These are phyloP conservation scores for Sistotremastrum suecicum DNA, from an alignment of 768 basidiomycete species.

Conservation along the genomic window DNA sequence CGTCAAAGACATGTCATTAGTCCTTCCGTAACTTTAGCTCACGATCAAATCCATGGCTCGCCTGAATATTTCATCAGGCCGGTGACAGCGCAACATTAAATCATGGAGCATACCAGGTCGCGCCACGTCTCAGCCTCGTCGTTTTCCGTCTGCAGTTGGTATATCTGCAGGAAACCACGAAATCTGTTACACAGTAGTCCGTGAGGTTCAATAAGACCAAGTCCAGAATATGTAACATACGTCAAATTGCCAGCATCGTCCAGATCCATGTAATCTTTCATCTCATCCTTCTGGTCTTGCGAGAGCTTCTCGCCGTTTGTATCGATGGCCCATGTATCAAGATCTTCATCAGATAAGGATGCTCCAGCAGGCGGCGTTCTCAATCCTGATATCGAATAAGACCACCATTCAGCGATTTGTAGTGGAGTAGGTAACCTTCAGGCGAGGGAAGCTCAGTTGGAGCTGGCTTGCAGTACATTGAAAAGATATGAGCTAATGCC, in stretches of 20 bases:
- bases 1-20: slow-evolving; percentile 1
- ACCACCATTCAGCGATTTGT: slow-evolving; percentile 7
- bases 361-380: slow-evolving; percentile 37
- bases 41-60: slow-evolving; percentile 65
- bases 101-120: slow-evolving; percentile 41
- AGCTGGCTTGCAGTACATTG: slow-evolving; percentile 54
- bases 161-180: slow-evolving; percentile 71
- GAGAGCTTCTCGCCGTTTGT: slow-evolving; percentile 77
- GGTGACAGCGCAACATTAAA: too few relatives aligned
- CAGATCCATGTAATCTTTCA: slow-evolving; percentile 61
- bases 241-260: slow-evolving; percentile 59
- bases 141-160: slow-evolving; percentile 73
- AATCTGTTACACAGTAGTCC: slow-evolving; percentile 27
- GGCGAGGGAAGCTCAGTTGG: slow-evolving; percentile 10
- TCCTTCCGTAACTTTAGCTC: slow-evolving; percentile 32
- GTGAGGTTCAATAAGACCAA: neutral
- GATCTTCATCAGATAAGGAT: slow-evolving; percentile 40
- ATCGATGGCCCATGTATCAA: slow-evolving; percentile 65
- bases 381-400: slow-evolving; percentile 16
- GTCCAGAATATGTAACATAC: slow-evolving; percentile 22
- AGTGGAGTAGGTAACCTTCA: slow-evolving; percentile 6
- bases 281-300: slow-evolving; percentile 63
- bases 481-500: slow-evolving; percentile 64
- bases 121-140: slow-evolving; percentile 79
- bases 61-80: slow-evolving; percentile 21